Evolutionary conservation across 345 rosid species (phyloP).

Genomic region (Mercurialis annua): DNA sequence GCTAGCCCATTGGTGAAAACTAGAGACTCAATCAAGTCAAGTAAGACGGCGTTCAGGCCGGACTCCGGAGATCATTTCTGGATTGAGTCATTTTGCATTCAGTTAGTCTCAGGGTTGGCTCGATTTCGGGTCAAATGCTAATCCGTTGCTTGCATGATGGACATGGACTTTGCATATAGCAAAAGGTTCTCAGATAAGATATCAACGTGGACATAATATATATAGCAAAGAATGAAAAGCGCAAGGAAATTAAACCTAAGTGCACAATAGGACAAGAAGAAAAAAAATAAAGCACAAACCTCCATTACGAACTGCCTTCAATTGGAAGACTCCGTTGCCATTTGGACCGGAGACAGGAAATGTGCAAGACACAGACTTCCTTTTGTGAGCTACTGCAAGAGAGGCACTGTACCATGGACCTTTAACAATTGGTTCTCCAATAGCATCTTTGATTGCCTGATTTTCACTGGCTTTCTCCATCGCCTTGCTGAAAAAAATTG

Average conservation of each 20-base stretch:
- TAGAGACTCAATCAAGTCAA: no score
- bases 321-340: slow-evolving; percentile 68
- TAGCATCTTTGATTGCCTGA: slow-evolving; percentile 64
- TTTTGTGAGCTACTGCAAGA: slow-evolving; percentile 84
- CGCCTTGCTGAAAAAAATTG: slow-evolving; percentile 59
- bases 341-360: slow-evolving; percentile 83
- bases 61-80: no score
- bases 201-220: not conserved
- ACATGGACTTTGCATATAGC: no score
- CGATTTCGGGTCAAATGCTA: no score
- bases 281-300: slow-evolving; percentile 37
- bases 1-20: no score
- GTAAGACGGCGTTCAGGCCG: no score
- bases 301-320: slow-evolving; percentile 81
- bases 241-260: not conserved
- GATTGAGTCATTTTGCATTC: no score
- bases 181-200: not conserved
- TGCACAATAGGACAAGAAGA: not conserved
- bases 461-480: slow-evolving; percentile 75
- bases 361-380: slow-evolving; percentile 88
- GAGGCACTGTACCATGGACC: slow-evolving; percentile 98
- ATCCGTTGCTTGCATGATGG: no score
- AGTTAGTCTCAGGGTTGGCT: no score
- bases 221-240: not conserved
- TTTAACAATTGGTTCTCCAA: slow-evolving; percentile 87